Evolutionary conservation across 1,284 basidiomycete genomes (phyloP), one percentile per base, ranked within the genome.

Genomic region (Fomitopsis betulina): DNA sequence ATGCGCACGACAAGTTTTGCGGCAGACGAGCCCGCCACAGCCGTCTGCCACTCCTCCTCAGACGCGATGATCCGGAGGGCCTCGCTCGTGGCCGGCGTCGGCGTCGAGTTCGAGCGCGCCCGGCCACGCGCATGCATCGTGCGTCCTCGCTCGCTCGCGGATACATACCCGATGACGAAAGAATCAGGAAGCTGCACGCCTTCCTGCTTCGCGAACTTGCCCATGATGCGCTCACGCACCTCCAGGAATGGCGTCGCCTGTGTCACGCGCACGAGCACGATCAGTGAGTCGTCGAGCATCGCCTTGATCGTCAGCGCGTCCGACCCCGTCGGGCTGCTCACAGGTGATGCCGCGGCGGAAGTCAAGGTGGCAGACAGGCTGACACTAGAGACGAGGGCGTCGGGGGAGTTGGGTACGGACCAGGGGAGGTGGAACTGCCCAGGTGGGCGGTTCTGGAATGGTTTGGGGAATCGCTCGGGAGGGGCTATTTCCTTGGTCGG

Each of bases 121-220:
- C 70, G 60, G 13, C 62, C 59, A 54, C 43, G 61, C 62, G 33
- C 35, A 65, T 69, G 43, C 30, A 32, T 12, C 32, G 33, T 21
- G 32, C 65, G 61, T 45, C 45, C 37, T 17, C 45, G 47, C 54
- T 55, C 53, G 42, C 12, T 47, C 1, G 56, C 59, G 32, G 60
- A 69, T 21, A 76, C 68, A 57, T 82, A 75, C 53, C 80, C 82
- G 23, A 90, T 70, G 9, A 75, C 74, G 68, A 90, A 89, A 9
- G 74, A 68, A 7, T 76, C 71, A 2, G 77, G 76, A 23, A 89
- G 78, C 7, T 75, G 72, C 49, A 84, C 63, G 55, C 77, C 79
- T 66, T 85, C 86, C 63, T 85, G 80, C 17, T 76, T 74, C 19
- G 79, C 75, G 65, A 91, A 85, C 67, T 88, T 89, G 55, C 84